These are phyloP conservation scores for Vishniacozyma victoriae DNA, from an alignment of 768 basidiomycete species.

Conservation along the genomic window DNA sequence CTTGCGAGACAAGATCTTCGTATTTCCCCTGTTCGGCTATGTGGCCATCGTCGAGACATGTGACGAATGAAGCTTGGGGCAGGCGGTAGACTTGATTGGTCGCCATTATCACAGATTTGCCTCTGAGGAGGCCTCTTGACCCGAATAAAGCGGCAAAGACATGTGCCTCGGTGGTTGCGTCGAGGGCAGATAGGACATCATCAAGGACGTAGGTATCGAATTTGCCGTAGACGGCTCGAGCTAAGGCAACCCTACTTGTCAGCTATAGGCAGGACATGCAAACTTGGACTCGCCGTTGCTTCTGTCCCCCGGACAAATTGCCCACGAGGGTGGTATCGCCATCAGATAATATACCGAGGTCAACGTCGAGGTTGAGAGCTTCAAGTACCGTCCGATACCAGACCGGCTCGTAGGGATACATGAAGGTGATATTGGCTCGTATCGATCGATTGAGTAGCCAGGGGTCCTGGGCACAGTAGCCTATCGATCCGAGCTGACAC, in stretches of 20 bases:
- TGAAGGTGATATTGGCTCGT: slow-evolving; percentile 14
- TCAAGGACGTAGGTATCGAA: slow-evolving; percentile 22
- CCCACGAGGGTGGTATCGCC: slow-evolving; percentile 7
- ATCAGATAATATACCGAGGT: not conserved
- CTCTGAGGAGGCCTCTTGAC: slow-evolving; percentile 8
- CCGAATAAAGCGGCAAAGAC: slow-evolving; percentile 25
- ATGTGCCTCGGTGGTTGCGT: slow-evolving; percentile 23
- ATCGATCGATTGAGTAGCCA: slow-evolving; percentile 11
- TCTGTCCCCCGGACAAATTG: slow-evolving; percentile 16
- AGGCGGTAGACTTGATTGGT: slow-evolving; percentile 28
- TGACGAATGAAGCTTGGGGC: slow-evolving; percentile 10
- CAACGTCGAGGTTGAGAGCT: slow-evolving; percentile 8
- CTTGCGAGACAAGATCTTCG: slow-evolving; percentile 2
- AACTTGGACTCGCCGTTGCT: slow-evolving; percentile 11
- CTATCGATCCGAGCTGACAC: slow-evolving; percentile 5
- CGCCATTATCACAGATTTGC: slow-evolving; percentile 16
- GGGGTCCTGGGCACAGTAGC: slow-evolving; percentile 16
- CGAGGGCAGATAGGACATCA: slow-evolving; percentile 29
- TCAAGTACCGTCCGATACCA: slow-evolving; percentile 16
- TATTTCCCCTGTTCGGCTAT: slow-evolving; percentile 16
- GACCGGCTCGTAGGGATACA: slow-evolving; percentile 3
- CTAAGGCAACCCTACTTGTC: slow-evolving; percentile 17
- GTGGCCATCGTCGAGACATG: slow-evolving; percentile 10
- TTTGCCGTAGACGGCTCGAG: slow-evolving; percentile 22
- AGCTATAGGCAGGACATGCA: not conserved